Evolutionary conservation across 2,329 filamentous ascomycete genomes (phyloP), one percentile per base, ranked within the genome.

Genomic region (Arthrobotrys sphaeroides): DNA sequence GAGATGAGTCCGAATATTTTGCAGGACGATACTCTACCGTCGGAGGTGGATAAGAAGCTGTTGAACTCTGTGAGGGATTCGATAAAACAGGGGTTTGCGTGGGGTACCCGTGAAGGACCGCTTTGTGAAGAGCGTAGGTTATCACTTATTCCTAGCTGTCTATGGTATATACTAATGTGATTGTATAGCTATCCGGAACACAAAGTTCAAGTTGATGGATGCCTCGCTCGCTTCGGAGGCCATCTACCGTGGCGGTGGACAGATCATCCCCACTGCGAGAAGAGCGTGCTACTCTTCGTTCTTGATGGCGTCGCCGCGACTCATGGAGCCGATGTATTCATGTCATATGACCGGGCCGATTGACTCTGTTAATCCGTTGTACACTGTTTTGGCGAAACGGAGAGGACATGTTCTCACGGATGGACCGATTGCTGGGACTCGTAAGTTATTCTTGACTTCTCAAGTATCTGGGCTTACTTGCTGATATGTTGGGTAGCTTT

Each of bases 261-360:
- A 99, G 83, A 96, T 99, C 81, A 99, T 99, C 81, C 95, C 95
- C 49, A 98, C 95, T 0, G 90, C 94, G 72, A 90, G 95, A 64
- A 89, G 95, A 68, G 93, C 95, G 9, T 94, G 95, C 83, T 99
- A 99, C 83, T 94, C 91, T 5, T 95, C 92, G 13, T 99, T 99
- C 85, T 86, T 99, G 53, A 97, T 98, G 93, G 94, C 95, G 2
- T 95, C 92, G 20, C 95, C 95, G 26, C 89, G 95, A 49, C 87
- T 99, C 28, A 98, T 99, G 94, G 95, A 99, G 83, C 95, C 95
- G 0, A 88, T 98, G 49, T 99, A 97, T 84, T 88, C 90, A 3
- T 94, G 94, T 80, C 92, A 91, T 43, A 96, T 98, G 88, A 95
- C 93, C 2, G 94, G 94, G 0, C 93, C 93, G 13, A 92, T 95